Base-by-base conservation (phyloP, 208 protist genomes). In the Crithidia bombi region DNA sequence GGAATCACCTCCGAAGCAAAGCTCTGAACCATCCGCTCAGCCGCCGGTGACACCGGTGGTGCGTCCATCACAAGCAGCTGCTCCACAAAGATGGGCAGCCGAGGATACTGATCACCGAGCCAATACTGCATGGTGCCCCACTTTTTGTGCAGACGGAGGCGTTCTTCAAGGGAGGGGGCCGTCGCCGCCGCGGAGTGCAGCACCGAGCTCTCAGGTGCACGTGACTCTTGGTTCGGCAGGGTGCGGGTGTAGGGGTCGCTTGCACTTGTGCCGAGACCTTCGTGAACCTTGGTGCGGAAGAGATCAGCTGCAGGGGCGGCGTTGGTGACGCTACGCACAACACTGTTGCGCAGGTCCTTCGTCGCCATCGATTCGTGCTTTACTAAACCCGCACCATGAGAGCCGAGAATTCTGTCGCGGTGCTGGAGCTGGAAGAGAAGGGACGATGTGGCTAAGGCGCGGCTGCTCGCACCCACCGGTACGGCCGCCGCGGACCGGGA, bases 161-260 rank as follows among this genome's bases (percentile, higher is more conserved):
- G 54, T 52, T 96, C 91, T 23, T 91, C 85, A 3, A 85, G 56
- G 19, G 82, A 86, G 7, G 88, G 73, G 0, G 79, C 85, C n/a
- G 56, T 36, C 5, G 55, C 66, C 15, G 67, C 59, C n/a, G 69
- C 72, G 10, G 68, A 43, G 14, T 67, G 49, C 35, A 86, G 63
- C 46, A 94, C 91, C 7, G 85, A 81, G 61, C 69, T 86, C 62
- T 86, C 86, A 4, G 88, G 86, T 25, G 78, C 57, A 12, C 54
- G 51, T 32, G 85, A 91, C 54, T 68, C 75, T 41, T 84, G 65
- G 55, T 96, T 96, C 1, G 87, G 88, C 44, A 94, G 75, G 14
- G 86, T 93, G 36, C 91, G 83, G 12, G 78, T 11, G 74, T 96
- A 96, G 2, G 91, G 91, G 57, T 96, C 91, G 14, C 56, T 64